A percentile compares a stretch with the other conserved stretches of the same genome.
These are phyloP conservation scores for Fimicolochytrium jonesii DNA, from an alignment of 192 early-diverging fungal species.

Conservation along the genomic window DNA sequence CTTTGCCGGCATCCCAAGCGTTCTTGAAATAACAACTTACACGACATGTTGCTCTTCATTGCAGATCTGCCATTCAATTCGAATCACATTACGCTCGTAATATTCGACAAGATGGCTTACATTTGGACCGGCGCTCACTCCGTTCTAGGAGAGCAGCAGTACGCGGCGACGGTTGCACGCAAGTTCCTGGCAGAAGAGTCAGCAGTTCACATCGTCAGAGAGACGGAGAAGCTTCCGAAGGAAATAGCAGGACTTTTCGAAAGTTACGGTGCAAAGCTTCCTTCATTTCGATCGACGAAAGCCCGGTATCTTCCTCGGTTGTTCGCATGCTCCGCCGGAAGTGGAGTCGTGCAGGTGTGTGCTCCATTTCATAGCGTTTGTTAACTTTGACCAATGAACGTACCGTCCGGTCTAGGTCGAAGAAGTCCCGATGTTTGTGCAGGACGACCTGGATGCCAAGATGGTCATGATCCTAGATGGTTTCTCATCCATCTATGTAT, in stretches of 20 bases:
- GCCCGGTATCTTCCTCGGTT: neutral
- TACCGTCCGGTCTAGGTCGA: no score
- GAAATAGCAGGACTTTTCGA: neutral
- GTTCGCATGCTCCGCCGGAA: conserved; percentile 5
- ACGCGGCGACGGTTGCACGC: neutral
- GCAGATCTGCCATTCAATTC: neutral
- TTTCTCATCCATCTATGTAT: conserved; percentile 20
- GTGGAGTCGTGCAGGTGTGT: conserved; percentile 13
- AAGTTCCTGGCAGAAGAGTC: neutral
- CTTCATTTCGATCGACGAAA: no score
- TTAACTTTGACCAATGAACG: neutral
- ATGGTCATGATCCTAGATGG: conserved; percentile 25
- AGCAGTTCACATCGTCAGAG: neutral
- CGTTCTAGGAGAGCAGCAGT: neutral
- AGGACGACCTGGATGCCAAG: conserved; percentile 31
- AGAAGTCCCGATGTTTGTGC: conserved; percentile 14
- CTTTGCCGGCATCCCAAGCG: no score
- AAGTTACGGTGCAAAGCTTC: neutral
- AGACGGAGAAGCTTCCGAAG: neutral
- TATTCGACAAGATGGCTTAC: neutral
- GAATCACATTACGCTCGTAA: neutral
- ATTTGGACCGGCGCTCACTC: neutral
- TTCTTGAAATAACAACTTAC: no score
- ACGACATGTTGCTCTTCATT: no score
- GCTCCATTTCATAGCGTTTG: neutral